Conservation (phyloP, 352 stramenopile species). For the Phytophthora fragariae region DNA sequence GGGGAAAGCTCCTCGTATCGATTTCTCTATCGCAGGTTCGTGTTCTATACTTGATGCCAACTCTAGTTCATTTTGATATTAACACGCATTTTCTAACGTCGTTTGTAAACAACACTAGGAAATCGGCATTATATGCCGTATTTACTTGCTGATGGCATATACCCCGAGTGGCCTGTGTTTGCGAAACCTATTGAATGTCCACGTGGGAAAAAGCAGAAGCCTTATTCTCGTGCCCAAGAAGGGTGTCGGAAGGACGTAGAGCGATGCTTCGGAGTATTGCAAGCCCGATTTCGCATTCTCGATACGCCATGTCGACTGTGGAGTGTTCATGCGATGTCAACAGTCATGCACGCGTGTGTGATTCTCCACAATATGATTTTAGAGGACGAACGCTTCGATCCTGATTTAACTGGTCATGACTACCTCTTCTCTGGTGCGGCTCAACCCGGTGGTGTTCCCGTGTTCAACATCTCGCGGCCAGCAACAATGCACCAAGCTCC, state of each 20-base stretch:
- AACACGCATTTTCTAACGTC: background rate
- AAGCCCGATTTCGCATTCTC: conserved; percentile 19
- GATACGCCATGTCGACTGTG: conserved; percentile 20
- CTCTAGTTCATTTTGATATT: background rate
- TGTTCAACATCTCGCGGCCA: too few species aligned
- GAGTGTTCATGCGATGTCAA: conserved; percentile 21
- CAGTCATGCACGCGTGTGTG: conserved; percentile 20
- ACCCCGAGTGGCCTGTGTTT: too few species aligned
- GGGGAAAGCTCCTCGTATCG: background rate
- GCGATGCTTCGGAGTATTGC: conserved; percentile 19
- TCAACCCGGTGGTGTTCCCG: too few species aligned
- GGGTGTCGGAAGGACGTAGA: conserved; percentile 14
- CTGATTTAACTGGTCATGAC: background rate
- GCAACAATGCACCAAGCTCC: background rate
- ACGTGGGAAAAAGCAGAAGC: too few species aligned
- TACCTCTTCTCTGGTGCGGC: background rate
- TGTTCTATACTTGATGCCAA: background rate
- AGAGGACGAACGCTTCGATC: conserved; percentile 10
- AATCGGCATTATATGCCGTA: conserved; percentile 2
- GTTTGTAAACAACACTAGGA: background rate
- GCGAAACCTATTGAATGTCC: too few species aligned
- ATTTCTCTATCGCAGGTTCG: background rate
- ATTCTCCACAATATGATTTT: conserved; percentile 31
- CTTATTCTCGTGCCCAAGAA: too few species aligned
- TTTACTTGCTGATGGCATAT: conserved; percentile 17